Evolutionary conservation across 352 stramenopile genomes (phyloP), one percentile per base, ranked within the genome.

Genomic region (Globisporangium takayamanum): DNA sequence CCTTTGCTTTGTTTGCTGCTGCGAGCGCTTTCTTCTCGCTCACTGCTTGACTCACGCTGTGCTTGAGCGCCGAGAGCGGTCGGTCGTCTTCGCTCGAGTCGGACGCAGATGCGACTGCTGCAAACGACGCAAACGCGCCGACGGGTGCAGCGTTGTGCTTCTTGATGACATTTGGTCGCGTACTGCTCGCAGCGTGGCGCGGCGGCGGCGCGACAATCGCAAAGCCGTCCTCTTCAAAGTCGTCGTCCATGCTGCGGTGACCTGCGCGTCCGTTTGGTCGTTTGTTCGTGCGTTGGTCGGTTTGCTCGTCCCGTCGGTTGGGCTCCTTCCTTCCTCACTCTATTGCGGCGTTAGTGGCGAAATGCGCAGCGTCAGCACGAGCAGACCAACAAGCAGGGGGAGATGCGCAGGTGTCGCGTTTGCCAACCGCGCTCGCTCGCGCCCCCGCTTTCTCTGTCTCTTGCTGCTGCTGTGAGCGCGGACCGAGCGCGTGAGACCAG

Each of bases 171-270:
- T 49, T 49, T 39, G 33, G 33, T 39, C 33, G 33, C 44, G 44
- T 28, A 18, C 11, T 49, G n/a, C 12, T 49, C 16, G n/a, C 20
- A 49, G 18, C 20, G 44, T 8, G 41, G 15, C 4, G 53, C 42
- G 18, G 22, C 51, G 59, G 59, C 12, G 53, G 36, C 4, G 37
- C 33, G 25, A 65, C 59, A 47, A 60, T 25, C 53, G 45, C 53
- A 44, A 57, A 60, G 37, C 53, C 59, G 20, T 60, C 53, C 5
- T 54, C 53, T 20, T 60, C 59, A 55, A 60, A 49, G 47, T 60
- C 59, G 45, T 60, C 59, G 58, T 52, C 57, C 57, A 64, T 64
- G 3, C 0, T 33, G 33, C 33, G 20, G 11, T 11, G 46, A 51
- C 39, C 57, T 58, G 12, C 10, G 18, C 20, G 28, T 22, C 48